Evolutionary conservation across 2,329 filamentous ascomycete species (phyloP).

Genomic region (Graphiopsis chlorocephala): DNA sequence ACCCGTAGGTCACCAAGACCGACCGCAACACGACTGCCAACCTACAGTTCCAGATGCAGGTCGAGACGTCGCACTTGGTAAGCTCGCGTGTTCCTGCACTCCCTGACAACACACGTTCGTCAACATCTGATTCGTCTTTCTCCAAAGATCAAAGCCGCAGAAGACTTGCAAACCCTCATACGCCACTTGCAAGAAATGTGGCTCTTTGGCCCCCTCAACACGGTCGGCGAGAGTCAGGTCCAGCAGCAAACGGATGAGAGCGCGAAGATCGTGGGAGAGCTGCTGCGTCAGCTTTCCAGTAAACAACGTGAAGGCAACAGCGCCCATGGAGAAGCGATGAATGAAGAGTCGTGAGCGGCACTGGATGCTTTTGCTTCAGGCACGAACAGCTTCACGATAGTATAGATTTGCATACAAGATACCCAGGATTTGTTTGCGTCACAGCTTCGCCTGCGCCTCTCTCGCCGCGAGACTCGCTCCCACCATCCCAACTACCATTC

Average conservation of each 20-base stretch:
- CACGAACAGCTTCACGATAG: background rate
- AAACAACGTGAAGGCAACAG: background rate
- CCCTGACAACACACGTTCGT: background rate
- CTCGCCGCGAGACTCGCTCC: conserved; percentile 25
- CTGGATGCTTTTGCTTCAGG: background rate
- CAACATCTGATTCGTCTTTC: background rate
- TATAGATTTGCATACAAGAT: background rate
- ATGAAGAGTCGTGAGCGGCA: background rate
- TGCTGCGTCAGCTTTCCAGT: conserved; percentile 36
- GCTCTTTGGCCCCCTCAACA: conserved; percentile 64
- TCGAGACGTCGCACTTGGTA: conserved; percentile 59
- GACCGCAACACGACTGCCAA: conserved; percentile 57
- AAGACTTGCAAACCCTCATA: conserved; percentile 60
- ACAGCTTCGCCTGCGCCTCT: conserved; percentile 22
- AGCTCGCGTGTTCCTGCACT: conserved; percentile 19
- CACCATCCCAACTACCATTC: conserved; percentile 29
- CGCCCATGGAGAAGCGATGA: background rate
- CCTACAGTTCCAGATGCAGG: conserved; percentile 57
- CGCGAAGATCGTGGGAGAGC: conserved; percentile 46
- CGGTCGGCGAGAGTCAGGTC: conserved; percentile 45
- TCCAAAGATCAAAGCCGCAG: conserved; percentile 56
- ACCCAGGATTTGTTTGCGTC: background rate
- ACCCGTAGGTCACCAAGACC: conserved; percentile 45
- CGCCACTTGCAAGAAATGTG: conserved; percentile 64
- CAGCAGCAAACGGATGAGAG: conserved; percentile 47